Base-by-base conservation (phyloP, 2,329 filamentous ascomycete species). In the Botrytis squamosa region DNA sequence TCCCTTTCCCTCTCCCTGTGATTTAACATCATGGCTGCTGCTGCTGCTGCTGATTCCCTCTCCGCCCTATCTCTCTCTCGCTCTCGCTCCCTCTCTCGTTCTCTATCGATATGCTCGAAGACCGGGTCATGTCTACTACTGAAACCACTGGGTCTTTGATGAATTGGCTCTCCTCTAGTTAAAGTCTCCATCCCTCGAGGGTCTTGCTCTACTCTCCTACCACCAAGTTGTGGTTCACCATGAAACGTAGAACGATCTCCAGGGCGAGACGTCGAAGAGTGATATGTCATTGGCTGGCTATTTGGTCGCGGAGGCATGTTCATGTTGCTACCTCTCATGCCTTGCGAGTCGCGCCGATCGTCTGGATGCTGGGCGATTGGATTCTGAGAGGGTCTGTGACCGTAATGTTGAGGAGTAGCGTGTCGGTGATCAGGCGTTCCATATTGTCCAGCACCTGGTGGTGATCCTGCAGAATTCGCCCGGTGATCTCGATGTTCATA, bases 321-420 rank as follows among this genome's bases (percentile, higher is more conserved):
- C 33, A 80, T 76, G 74, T 80, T 80, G n/a, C 75, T 76, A 8
- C 79, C 76, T 40, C 79, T 76, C 46, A 77, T 72, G 12, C 77
- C 75, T 59, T 72, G 73, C 14, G 68, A 64, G 14, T 86, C 84
- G 75, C 84, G 81, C 68, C 82, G 81, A 69, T 87, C 85, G 36
- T 90, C 88, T 22, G 83, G 83, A 22, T 84, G 82, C 77, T 52
- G 60, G 4, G 59, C 38, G 20, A 70, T 64, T 36, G 33, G 55
- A 29, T 62, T 62, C 57, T 46, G 72, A 6, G 72, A 49, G 6
- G 85, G 86, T 55, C 87, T 84, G 63, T 85, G 85, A 65, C 84
- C 82, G 76, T 88, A 91, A 18, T 84, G 82, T 72, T 89, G 88
- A 1, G 89, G 88, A 3, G 89, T 91, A 49, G 86, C 85, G 76